Evolutionary conservation across 2,329 filamentous ascomycete species (phyloP).

Genomic region (Ascochyta fabae): DNA sequence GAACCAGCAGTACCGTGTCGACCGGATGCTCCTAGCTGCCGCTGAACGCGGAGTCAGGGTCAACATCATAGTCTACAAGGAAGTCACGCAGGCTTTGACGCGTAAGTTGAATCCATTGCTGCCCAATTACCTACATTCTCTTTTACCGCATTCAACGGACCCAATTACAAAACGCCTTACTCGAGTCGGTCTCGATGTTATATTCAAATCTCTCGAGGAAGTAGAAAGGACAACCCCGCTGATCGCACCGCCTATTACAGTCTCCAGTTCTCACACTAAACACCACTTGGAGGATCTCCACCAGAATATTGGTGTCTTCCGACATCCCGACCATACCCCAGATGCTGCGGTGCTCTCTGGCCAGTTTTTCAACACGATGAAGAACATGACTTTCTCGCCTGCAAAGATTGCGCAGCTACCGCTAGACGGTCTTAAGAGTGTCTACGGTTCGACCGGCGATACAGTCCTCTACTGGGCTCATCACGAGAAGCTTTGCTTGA

Average conservation of each 20-base stretch:
- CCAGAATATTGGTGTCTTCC: slow-evolving; percentile 85
- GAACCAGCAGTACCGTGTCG: slow-evolving; percentile 83
- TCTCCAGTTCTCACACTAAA: slow-evolving; percentile 77
- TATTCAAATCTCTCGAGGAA: slow-evolving; percentile 55
- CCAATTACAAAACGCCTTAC: slow-evolving; percentile 50
- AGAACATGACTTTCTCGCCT: slow-evolving; percentile 62
- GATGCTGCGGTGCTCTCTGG: slow-evolving; percentile 71
- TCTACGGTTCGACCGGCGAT: slow-evolving; percentile 83
- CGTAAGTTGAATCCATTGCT: slow-evolving; percentile 64
- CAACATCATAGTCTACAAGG: slow-evolving; percentile 90
- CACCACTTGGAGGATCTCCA: slow-evolving; percentile 77
- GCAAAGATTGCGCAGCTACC: slow-evolving; percentile 69
- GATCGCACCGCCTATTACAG: slow-evolving; percentile 54
- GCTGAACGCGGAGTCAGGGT: slow-evolving; percentile 84
- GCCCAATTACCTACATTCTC: slow-evolving; percentile 53
- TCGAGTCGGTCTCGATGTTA: slow-evolving; percentile 51
- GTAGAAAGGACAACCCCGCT: slow-evolving; percentile 54
- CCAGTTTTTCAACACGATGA: slow-evolving; percentile 61
- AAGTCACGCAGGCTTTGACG: slow-evolving; percentile 77
- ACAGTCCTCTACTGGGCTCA: slow-evolving; percentile 91
- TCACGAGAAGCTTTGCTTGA: slow-evolving; percentile 85
- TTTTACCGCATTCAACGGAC: slow-evolving; percentile 51
- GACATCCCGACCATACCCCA: slow-evolving; percentile 87
- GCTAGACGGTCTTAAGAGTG: slow-evolving; percentile 73
- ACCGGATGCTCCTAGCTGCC: slow-evolving; percentile 80